Evolutionary conservation across 2,329 filamentous ascomycete species (phyloP).

Genomic region (Talaromyces rugulosus): DNA sequence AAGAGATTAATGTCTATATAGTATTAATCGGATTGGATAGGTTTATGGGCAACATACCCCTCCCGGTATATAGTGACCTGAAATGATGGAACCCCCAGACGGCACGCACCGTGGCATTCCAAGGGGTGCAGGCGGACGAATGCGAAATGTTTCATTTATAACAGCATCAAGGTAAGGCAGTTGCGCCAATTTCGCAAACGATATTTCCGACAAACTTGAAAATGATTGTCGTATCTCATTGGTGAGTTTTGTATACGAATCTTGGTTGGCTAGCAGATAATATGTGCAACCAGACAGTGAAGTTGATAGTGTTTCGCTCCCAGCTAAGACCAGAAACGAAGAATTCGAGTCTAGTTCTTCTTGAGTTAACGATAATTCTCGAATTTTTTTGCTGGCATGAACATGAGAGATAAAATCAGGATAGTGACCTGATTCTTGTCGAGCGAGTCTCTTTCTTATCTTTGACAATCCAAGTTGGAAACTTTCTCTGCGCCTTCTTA

Average conservation of each 20-base stretch:
- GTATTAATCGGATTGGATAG: background rate
- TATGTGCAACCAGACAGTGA: background rate
- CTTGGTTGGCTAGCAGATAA: background rate
- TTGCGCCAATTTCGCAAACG: background rate
- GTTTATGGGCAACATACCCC: background rate
- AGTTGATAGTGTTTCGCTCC: background rate
- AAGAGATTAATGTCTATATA: background rate
- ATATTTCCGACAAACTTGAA: background rate
- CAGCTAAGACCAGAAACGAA: background rate
- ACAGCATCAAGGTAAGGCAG: background rate
- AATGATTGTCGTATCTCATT: background rate
- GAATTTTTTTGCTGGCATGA: background rate
- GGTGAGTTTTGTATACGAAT: background rate
- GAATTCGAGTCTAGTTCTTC: background rate
- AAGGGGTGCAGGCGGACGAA: background rate
- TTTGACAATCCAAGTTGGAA: background rate
- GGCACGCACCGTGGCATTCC: background rate
- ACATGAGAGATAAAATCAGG: background rate
- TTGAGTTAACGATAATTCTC: background rate
- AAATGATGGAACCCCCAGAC: background rate
- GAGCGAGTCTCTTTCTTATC: background rate
- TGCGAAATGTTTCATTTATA: background rate
- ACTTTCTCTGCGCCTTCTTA: background rate
- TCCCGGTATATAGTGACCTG: background rate
- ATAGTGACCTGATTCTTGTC: background rate